Base-by-base conservation (phyloP, 257 asterid species). In the Lavandula angustifolia region DNA sequence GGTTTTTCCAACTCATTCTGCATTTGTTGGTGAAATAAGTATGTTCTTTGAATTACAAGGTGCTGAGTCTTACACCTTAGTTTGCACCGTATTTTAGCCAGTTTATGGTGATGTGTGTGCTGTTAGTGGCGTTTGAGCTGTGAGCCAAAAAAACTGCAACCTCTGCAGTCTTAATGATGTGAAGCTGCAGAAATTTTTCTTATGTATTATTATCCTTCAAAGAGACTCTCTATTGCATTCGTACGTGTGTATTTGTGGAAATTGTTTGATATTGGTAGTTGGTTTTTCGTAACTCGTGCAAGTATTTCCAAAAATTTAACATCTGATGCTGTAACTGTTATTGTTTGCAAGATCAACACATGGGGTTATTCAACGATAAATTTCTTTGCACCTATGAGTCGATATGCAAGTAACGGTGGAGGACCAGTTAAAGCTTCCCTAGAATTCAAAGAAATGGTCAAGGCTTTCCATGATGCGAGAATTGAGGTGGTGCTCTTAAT, bases 291-390 rank as follows among this genome's bases (percentile, higher is more conserved):
- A n/a, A 37, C 66, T 72, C 53, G 60, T 69, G 47, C 51, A 29
- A 8, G 49, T 47, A 31, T 60, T 56, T n/a, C 55, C n/a, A 47
- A 47, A 35, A 34, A 51, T 62, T 27, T 50, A 31, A 62, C 31
- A n/a, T 42, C 38, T 69, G 60, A 70, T 74, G 73, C 56, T 43
- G 59, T 61, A 38, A 43, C 35, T 64, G 58, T 18, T 73, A 50
- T 62, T 56, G 8, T 69, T 49, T 73, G 65, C 62, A 52, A 92
- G 99, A 81, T 92, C 73, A 92, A 92, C 66, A 92, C 99, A 1
- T 92, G 99, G 99, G 97, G 97, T 49, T 92, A 92, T 80, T 92
- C 99, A 50, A 89, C 99, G 55, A 78, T 89, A 66, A 92, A 92
- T 68, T 92, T 89, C 81, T 92, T 92, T 78, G 92, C 99, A 64